Evolutionary conservation across 768 basidiomycete genomes (phyloP), one percentile per base, ranked within the genome.

Genomic region (Cystobasidiopsis lactophilus): DNA sequence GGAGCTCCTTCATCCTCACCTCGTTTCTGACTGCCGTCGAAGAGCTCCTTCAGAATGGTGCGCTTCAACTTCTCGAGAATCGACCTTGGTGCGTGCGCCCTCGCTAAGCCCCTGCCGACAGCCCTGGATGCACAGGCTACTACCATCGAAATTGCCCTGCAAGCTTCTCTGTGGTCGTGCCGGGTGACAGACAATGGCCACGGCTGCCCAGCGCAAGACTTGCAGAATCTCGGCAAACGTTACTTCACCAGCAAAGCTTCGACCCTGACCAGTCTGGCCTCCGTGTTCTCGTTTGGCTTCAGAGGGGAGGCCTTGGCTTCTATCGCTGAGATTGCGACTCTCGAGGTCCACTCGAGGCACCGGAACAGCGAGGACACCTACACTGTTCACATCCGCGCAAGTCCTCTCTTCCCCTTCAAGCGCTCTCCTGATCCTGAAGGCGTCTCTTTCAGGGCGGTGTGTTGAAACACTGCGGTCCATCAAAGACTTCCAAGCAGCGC

Each of bases 101-200:
- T 43, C 7, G 41, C 9, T 7, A 43, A 43, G 26, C 26, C n/a
- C n/a, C n/a, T n/a, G n/a, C n/a, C n/a, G n/a, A 43, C 41, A 43
- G 73, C 84, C 2, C 71, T 95, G 9, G 91, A 96, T 60, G 84
- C 89, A 2, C 71, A 71, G 27, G 77, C 86, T 0, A 70, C 66
- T 16, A 71, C 73, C 21, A 71, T 96, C 48, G 77, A 81, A 39
- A 69, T 86, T 44, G 77, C 79, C 3, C 63, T 93, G 1, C 75
- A 86, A 62, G 76, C 76, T 47, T 74, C 74, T 40, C 76, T 79
- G 40, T 89, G 85, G 84, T 71, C 72, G 5, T 79, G 85, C 60
- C 80, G 82, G 76, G 81, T 89, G 9, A 73, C 73, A 60, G 91
- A 96, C 67, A 74, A 93, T 63, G 91, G 91, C 0, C 60, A 60